phyloP scores from a whole-genome alignment of 2,329 filamentous ascomycete genomes.

The Colletotrichum camelliae region DNA sequence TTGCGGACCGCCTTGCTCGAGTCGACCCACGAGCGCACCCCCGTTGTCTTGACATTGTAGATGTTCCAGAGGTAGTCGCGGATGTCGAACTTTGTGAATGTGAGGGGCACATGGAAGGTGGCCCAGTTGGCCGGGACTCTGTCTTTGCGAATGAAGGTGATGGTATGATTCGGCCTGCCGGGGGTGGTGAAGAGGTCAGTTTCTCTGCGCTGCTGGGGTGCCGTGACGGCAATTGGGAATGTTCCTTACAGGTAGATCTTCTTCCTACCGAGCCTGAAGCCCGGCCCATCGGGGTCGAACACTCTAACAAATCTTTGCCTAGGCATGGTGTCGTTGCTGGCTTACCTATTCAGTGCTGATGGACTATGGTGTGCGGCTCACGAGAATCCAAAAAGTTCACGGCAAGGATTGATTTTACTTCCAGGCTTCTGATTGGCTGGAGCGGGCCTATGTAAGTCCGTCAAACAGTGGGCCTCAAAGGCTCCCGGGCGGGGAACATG shows the following conservation, averaged over 20 bases:
- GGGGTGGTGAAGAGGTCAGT: background rate
- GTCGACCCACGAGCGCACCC: slow-evolving; percentile 82
- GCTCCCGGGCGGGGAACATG: background rate
- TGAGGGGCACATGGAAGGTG: slow-evolving; percentile 87
- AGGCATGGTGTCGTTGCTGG: slow-evolving; percentile 31
- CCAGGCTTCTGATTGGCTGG: slow-evolving; percentile 6
- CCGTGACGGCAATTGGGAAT: background rate
- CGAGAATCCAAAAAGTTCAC: slow-evolving; percentile 19
- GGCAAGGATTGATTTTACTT: background rate
- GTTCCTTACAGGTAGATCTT: slow-evolving; percentile 59
- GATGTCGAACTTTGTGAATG: slow-evolving; percentile 95
- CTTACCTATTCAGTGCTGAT: background rate
- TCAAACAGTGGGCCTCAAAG: background rate
- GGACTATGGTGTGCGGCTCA: background rate
- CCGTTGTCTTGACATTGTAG: slow-evolving; percentile 76
- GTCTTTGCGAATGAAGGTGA: slow-evolving; percentile 78
- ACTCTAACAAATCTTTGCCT: background rate
- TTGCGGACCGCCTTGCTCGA: slow-evolving; percentile 62
- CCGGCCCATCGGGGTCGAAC: slow-evolving; percentile 41
- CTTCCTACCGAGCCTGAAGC: slow-evolving; percentile 57
- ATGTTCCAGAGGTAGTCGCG: slow-evolving; percentile 91
- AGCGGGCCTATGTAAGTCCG: slow-evolving; percentile 16
- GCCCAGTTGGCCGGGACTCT: slow-evolving; percentile 80
- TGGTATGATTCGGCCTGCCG: slow-evolving; percentile 77
- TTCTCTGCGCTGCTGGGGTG: background rate